Base-by-base conservation (phyloP, 306 rosid species). In the Casuarina glauca region DNA sequence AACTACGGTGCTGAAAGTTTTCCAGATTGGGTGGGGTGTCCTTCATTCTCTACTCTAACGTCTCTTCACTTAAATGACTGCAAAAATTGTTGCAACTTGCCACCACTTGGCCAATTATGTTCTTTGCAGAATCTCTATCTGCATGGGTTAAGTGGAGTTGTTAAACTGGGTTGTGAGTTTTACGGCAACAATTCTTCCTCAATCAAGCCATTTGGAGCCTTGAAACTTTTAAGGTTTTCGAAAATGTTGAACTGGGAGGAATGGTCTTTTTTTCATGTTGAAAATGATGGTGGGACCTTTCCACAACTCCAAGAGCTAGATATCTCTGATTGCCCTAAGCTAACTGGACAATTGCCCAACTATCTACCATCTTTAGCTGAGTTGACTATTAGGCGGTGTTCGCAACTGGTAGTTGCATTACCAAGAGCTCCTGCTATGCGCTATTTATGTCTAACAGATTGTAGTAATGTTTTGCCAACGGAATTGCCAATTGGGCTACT, bases 21-120 rank as follows among this genome's bases (percentile, higher is more conserved):
- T 13, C 80, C 80, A 70, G 20, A 76, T 70, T 81, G 80, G 84
- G 52, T 81, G 60, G 73, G 81, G 51, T 67, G 51, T 42, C n/a
- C 1, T 61, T 75, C 80, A 42, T 44, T 81, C 9, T 75, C 67
- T 2, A 81, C 62, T 61, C 2, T 81, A 4, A 58, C 62, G 13
- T 43, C 69, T 6, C 0, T 81, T 32, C 17, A 26, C 38, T 53
- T 81, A 55, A 26, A 6, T 0, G 16, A 62, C 17, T 72, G 75
- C 13, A 36, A 50, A 43, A 5, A 61, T 17, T 75, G 68, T 60
- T 11, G 12, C 6, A 69, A 5, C 42, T 51, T 74, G 71, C 75
- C 75, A 6, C 63, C 75, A 36, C 15, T 72, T 51, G 45, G 75
- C 8, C 20, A 46, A 4, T 35, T 72, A 1, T 46, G 15, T 9